Percentiles rank a stretch among this genome's conserved stretches.
Conservation (phyloP, 2,329 filamentous ascomycete genomes). For the Penicillium crustosum region DNA sequence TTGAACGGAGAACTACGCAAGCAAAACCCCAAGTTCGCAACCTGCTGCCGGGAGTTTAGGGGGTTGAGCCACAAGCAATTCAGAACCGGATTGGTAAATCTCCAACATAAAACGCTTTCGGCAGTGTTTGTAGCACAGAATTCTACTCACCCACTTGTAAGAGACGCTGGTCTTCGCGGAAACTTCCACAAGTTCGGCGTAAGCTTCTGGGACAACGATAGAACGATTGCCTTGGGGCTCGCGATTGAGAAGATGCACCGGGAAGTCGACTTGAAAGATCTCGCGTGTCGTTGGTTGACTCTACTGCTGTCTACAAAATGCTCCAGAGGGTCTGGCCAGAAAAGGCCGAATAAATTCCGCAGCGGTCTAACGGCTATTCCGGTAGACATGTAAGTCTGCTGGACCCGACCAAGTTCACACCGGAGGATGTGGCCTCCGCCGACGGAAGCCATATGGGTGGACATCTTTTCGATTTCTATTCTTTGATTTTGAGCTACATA, state of each 20-base stretch:
- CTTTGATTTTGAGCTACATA: neutral
- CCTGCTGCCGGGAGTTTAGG: neutral
- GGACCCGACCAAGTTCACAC: too few species aligned
- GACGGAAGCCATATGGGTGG: neutral
- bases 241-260: neutral
- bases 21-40: neutral
- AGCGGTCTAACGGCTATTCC: neutral
- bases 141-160: neutral
- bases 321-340: too few species aligned
- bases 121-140: neutral
- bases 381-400: neutral
- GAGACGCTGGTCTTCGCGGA: neutral
- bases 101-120: neutral
- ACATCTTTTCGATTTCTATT: neutral
- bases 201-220: neutral
- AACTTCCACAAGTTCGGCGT: neutral
- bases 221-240: neutral
- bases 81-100: rapidly evolving
- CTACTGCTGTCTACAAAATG: neutral
- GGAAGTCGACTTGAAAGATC: rapidly evolving
- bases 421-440: neutral
- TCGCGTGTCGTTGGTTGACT: neutral
- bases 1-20: rapidly evolving
- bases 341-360: neutral
- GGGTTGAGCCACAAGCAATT: rapidly evolving